phyloP scores from a whole-genome alignment of 2,329 filamentous ascomycete genomes.

The Hypomyces perniciosus region DNA sequence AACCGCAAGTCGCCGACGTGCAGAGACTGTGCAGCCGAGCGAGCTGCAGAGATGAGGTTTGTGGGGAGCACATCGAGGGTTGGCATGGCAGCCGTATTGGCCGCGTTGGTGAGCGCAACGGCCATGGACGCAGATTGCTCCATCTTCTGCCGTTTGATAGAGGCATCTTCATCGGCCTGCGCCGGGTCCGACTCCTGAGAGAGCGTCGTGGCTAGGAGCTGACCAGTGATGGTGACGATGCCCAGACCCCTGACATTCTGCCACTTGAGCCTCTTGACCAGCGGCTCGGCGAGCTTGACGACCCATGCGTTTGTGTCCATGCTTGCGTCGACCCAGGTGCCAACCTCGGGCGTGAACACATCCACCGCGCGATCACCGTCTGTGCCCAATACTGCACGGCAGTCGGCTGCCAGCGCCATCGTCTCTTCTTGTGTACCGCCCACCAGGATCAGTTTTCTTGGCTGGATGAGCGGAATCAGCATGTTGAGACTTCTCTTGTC shows the following conservation, averaged over 20 bases:
- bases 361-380: constrained; percentile 51
- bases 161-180: constrained; percentile 37
- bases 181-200: constrained; percentile 40
- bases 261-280: constrained; percentile 87
- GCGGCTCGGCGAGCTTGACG: constrained; percentile 76
- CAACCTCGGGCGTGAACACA: constrained; percentile 77
- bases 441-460: constrained; percentile 89
- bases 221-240: constrained; percentile 87
- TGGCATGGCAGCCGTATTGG: constrained; percentile 32
- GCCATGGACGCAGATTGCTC: constrained; percentile 27
- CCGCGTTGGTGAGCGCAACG: constrained; percentile 18
- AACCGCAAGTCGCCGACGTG: constrained; percentile 91
- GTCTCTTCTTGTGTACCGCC: constrained; percentile 78
- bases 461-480: constrained; percentile 88
- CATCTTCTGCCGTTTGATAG: constrained; percentile 46
- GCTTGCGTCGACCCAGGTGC: constrained; percentile 74
- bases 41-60: constrained; percentile 62
- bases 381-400: constrained; percentile 58
- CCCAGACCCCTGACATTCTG: constrained; percentile 86
- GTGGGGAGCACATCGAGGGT: constrained; percentile 50
- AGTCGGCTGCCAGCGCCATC: constrained; percentile 69
- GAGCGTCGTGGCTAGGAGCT: constrained; percentile 38
- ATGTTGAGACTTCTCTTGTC: constrained; percentile 92
- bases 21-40: constrained; percentile 76
- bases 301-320: constrained; percentile 98